These are phyloP conservation scores for Lolium rigidum DNA, from an alignment of 176 grass and related monocot species.

Conservation along the genomic window DNA sequence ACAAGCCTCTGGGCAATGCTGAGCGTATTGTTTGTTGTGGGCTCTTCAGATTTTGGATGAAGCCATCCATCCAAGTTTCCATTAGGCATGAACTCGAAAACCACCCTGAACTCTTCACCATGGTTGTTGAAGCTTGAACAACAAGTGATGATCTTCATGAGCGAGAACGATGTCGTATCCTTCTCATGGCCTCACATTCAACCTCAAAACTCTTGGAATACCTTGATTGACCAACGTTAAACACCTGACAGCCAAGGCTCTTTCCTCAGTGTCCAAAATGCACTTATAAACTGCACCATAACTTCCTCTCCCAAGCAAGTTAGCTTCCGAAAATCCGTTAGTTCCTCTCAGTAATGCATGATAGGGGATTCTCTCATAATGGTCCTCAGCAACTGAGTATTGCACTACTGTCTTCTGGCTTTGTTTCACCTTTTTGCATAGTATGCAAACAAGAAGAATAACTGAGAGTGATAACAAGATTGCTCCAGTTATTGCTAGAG, in stretches of 20 bases:
- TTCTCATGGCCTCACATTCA: conserved; percentile 11
- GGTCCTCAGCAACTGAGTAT: background rate
- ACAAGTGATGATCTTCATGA: conserved; percentile 4
- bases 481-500: background rate
- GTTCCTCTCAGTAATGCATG: background rate
- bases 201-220: conserved; percentile 3
- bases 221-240: background rate
- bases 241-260: background rate
- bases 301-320: background rate
- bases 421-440: background rate
- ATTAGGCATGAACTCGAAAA: conserved; percentile 11
- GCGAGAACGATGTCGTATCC: background rate
- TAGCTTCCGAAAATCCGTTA: background rate
- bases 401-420: background rate
- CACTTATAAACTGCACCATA: conserved; percentile 1
- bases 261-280: background rate
- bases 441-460: background rate
- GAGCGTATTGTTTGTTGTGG: background rate
- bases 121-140: background rate
- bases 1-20: background rate
- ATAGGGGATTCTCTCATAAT: background rate
- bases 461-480: background rate
- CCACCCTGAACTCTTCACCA: background rate
- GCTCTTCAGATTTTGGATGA: background rate
- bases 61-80: conserved; percentile 1